Evolutionary conservation across 2,329 filamentous ascomycete genomes (phyloP).

Genomic region (Tricladium varicosporioides): DNA sequence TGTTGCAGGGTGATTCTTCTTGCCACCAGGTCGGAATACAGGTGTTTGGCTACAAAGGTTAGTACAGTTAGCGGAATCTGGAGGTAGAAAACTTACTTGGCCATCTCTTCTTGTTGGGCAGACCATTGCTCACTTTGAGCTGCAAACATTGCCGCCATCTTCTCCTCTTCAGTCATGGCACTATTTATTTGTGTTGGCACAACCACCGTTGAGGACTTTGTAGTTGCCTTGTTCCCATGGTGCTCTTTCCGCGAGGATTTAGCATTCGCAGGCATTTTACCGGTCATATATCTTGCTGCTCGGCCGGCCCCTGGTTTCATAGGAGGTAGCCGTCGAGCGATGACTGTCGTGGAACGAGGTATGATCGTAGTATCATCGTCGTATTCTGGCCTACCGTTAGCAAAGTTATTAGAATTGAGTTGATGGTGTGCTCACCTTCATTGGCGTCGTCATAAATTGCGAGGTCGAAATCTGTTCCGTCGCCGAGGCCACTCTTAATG

Average conservation of each 20-base stretch:
- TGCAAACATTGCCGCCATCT: slow-evolving; percentile 87
- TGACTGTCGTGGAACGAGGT: slow-evolving; percentile 88
- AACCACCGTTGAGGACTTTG: slow-evolving; percentile 53
- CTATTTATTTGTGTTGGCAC: slow-evolving; percentile 66
- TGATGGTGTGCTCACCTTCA: slow-evolving; percentile 67
- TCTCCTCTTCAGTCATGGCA: slow-evolving; percentile 89
- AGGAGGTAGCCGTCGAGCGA: slow-evolving; percentile 83
- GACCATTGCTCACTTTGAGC: slow-evolving; percentile 90
- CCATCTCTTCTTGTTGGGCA: slow-evolving; percentile 89
- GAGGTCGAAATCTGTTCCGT: slow-evolving; percentile 94
- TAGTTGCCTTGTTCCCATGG: slow-evolving; percentile 53
- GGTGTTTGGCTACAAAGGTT: slow-evolving; percentile 53
- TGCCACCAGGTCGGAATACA: slow-evolving; percentile 56
- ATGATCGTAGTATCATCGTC: slow-evolving; percentile 98
- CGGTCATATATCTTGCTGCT: slow-evolving; percentile 92
- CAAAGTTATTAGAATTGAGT: slow-evolving; percentile 6
- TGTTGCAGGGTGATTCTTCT: slow-evolving; percentile 46
- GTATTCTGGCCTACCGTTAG: slow-evolving; percentile 65
- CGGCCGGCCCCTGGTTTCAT: slow-evolving; percentile 82
- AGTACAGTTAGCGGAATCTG: slow-evolving; percentile 35
- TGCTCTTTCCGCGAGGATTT: slow-evolving; percentile 70
- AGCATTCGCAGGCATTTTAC: slow-evolving; percentile 88
- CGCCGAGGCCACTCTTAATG: slow-evolving; percentile 85
- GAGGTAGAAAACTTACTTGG: slow-evolving; percentile 57
- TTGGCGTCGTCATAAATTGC: slow-evolving; percentile 90